phyloP scores from a whole-genome alignment of 2,329 filamentous ascomycete genomes.

The Alternaria metachromatica region DNA sequence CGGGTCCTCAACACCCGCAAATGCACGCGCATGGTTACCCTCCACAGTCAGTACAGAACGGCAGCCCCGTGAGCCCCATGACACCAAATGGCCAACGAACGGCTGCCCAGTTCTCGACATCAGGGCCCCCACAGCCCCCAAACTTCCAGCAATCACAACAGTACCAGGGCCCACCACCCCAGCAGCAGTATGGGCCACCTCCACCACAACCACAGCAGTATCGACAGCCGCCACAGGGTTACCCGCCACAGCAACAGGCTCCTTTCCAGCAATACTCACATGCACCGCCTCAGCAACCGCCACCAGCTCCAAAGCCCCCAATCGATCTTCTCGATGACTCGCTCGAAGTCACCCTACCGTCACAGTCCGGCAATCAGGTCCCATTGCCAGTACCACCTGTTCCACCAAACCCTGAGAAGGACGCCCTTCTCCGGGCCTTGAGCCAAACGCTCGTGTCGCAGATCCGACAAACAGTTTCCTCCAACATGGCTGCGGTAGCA shows the following conservation, averaged over 20 bases:
- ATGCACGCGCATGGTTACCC: constrained; percentile 35
- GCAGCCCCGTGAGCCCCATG: constrained; percentile 49
- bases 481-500: constrained; percentile 76
- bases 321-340: constrained; percentile 68
- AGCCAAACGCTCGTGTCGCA: constrained; percentile 72
- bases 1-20: constrained; percentile 38
- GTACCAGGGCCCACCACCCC: constrained; percentile 20
- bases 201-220: constrained; percentile 17
- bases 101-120: constrained; percentile 29
- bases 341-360: constrained; percentile 65
- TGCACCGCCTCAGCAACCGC: constrained; percentile 41
- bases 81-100: constrained; percentile 36
- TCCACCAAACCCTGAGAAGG: constrained; percentile 94
- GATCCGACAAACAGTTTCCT: constrained; percentile 70
- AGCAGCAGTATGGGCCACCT: constrained; percentile 19
- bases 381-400: constrained; percentile 78
- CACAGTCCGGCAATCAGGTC: constrained; percentile 53
- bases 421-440: constrained; percentile 80
- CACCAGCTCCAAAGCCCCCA: constrained; percentile 24
- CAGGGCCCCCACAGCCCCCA: constrained; percentile 24
- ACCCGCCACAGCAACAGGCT: constrained; percentile 21
- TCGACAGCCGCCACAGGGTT: constrained; percentile 17
- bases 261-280: constrained; percentile 25
- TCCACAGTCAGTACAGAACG: constrained; percentile 29
- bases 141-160: constrained; percentile 23